A percentile compares a stretch with the other conserved stretches of the same genome.
Evolutionary conservation across 768 basidiomycete species (phyloP).

Genomic region (Suillus lakei): DNA sequence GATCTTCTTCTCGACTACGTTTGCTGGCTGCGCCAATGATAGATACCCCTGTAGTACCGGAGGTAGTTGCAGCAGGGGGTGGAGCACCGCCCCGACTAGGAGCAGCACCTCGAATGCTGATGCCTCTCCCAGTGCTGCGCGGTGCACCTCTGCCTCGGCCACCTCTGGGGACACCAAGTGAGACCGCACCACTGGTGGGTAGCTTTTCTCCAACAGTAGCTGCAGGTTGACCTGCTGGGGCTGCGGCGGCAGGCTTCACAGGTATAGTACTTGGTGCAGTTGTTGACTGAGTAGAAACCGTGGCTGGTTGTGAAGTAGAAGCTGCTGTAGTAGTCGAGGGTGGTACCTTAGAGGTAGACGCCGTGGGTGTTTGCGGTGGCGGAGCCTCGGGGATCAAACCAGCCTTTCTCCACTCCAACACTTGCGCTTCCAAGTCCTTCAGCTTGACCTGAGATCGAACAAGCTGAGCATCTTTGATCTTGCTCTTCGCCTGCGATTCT

Average conservation of each 20-base stretch:
- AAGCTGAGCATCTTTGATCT: slow-evolving; percentile 76
- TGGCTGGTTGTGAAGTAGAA: slow-evolving; percentile 20
- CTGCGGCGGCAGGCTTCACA: slow-evolving; percentile 25
- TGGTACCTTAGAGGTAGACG: slow-evolving; percentile 12
- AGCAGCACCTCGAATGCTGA: slow-evolving; percentile 36
- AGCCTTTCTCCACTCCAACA: slow-evolving; percentile 57
- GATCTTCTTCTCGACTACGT: slow-evolving; percentile 63
- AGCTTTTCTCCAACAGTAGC: slow-evolving; percentile 35
- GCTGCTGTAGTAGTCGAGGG: slow-evolving; percentile 17
- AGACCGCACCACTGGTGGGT: slow-evolving; percentile 33
- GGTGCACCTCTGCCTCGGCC: slow-evolving; percentile 32
- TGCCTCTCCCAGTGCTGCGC: slow-evolving; percentile 40
- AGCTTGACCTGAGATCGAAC: slow-evolving; percentile 60
- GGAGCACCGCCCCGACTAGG: slow-evolving; percentile 23
- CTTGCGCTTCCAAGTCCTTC: slow-evolving; percentile 71
- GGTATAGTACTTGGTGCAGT: slow-evolving; percentile 19
- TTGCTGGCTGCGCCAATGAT: slow-evolving; percentile 72
- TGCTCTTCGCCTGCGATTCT: slow-evolving; percentile 63
- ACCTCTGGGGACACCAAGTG: slow-evolving; percentile 20
- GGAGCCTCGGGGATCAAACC: slow-evolving; percentile 49
- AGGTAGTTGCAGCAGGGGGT: slow-evolving; percentile 28
- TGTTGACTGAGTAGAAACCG: slow-evolving; percentile 18
- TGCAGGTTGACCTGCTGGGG: slow-evolving; percentile 26
- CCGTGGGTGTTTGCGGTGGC: slow-evolving; percentile 26
- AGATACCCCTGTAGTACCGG: slow-evolving; percentile 48